Evolutionary conservation across 768 basidiomycete genomes (phyloP).

Genomic region (Albatrellus ellisii): DNA sequence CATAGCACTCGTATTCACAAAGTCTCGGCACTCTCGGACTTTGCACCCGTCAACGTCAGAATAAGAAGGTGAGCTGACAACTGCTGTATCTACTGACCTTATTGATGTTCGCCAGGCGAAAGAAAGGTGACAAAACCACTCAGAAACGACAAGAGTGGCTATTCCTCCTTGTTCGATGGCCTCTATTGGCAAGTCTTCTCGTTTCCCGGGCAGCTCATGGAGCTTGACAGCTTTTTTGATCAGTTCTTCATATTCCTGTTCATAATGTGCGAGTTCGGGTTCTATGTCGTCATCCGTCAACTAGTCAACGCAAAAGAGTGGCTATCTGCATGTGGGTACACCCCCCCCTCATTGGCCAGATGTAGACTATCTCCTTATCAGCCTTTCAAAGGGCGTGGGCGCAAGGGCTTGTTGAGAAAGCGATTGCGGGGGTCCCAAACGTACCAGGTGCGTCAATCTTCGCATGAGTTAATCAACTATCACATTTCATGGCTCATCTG

Average conservation of each 20-base stretch:
- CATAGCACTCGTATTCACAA: slow-evolving; percentile 49
- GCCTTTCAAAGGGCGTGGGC: slow-evolving; percentile 57
- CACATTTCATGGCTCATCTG: neutral
- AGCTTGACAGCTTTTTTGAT: neutral
- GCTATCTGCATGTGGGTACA: slow-evolving; percentile 64
- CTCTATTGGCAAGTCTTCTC: slow-evolving; percentile 48
- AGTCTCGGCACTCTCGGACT: slow-evolving; percentile 75
- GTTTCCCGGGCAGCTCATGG: neutral
- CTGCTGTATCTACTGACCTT: neutral
- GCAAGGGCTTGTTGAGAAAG: slow-evolving; percentile 65
- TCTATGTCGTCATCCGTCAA: slow-evolving; percentile 83
- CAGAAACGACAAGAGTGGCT: slow-evolving; percentile 54
- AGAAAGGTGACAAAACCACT: slow-evolving; percentile 19
- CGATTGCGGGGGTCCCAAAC: slow-evolving; percentile 59
- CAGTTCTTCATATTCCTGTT: slow-evolving; percentile 75
- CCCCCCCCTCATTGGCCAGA: neutral
- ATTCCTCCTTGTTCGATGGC: slow-evolving; percentile 76
- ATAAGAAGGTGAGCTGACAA: slow-evolving; percentile 48
- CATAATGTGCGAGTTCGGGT: slow-evolving; percentile 72
- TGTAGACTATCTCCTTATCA: slow-evolving; percentile 1
- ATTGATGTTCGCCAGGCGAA: slow-evolving; percentile 18
- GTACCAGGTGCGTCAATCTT: slow-evolving; percentile 41
- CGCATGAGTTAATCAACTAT: neutral
- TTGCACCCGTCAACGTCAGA: slow-evolving; percentile 80
- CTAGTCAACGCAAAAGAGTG: slow-evolving; percentile 92